These are phyloP conservation scores for Pseudonitzschia multiseries DNA, from an alignment of 108 stramenopile genomes.

Conservation along the genomic window DNA sequence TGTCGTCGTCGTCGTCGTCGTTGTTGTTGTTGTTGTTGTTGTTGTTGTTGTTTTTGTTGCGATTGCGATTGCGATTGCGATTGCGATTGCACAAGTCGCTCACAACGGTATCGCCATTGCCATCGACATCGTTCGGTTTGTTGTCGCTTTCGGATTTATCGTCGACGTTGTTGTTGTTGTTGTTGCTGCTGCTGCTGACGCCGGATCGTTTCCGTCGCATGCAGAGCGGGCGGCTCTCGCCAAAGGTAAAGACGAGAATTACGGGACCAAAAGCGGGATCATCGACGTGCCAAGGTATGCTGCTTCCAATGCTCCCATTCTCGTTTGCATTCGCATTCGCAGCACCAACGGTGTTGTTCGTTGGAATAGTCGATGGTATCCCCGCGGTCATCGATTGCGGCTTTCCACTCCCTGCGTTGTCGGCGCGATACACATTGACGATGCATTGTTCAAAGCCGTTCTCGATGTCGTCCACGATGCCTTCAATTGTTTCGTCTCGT, in stretches of 20 bases:
- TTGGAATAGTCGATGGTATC: no score
- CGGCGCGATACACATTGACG: slow-evolving; percentile 36
- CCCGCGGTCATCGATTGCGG: no score
- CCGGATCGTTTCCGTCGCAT: slow-evolving; percentile 29
- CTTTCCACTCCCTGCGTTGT: no score
- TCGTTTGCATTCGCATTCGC: background rate
- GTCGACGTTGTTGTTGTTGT: background rate
- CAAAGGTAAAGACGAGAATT: slow-evolving; percentile 44
- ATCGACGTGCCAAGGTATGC: slow-evolving; percentile 51
- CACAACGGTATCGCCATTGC: background rate
- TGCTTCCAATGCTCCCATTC: background rate
- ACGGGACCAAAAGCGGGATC: slow-evolving; percentile 38
- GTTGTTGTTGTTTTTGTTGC: background rate
- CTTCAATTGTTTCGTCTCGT: background rate
- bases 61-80: no score
- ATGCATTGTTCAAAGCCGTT: slow-evolving; percentile 45
- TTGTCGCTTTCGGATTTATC: no score
- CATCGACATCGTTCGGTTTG: background rate
- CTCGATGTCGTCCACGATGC: background rate
- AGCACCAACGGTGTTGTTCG: no score
- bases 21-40: background rate
- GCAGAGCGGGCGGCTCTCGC: slow-evolving; percentile 42
- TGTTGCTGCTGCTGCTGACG: background rate
- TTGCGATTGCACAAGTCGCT: no score
- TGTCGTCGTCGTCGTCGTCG: background rate